phyloP scores from a whole-genome alignment of 2,329 filamentous ascomycete genomes.

The Shiraia sp. region DNA sequence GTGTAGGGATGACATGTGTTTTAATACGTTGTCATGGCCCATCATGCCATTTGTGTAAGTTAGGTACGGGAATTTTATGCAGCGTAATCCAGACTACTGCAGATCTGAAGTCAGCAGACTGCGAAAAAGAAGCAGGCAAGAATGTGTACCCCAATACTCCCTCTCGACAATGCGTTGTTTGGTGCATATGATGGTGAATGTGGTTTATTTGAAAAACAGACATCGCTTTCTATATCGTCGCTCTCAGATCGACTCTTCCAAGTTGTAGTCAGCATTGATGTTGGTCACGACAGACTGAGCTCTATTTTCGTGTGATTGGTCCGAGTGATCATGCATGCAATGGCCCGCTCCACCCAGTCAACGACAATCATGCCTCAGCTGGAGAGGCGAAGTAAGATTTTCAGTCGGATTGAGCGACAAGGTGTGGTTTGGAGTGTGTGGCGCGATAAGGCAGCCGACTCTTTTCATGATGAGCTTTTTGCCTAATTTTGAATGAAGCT shows the following conservation, averaged over 20 bases:
- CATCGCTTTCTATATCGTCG: too few relatives aligned
- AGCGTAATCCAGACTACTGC: slow-evolving; percentile 3
- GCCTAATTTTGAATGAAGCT: too few relatives aligned
- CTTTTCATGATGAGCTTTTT: too few relatives aligned
- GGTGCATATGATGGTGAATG: too few relatives aligned
- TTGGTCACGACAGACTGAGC: slow-evolving; percentile 21
- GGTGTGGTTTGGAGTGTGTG: slow-evolving; percentile 4
- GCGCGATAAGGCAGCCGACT: too few relatives aligned
- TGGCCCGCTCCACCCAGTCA: slow-evolving; percentile 5
- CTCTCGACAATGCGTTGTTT: neutral
- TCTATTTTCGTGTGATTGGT: slow-evolving; percentile 19
- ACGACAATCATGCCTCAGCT: slow-evolving; percentile 15
- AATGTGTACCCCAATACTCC: neutral
- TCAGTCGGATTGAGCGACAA: slow-evolving; percentile 5
- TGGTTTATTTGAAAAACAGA: too few relatives aligned
- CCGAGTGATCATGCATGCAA: slow-evolving; percentile 14
- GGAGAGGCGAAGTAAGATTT: slow-evolving; percentile 1
- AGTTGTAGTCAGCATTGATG: slow-evolving; percentile 14
- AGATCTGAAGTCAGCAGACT: slow-evolving; percentile 9
- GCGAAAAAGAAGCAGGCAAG: neutral
- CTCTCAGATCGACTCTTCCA: too few relatives aligned
- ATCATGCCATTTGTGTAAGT: slow-evolving; percentile 9
- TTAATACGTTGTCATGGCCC: slow-evolving; percentile 11
- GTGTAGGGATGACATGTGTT: slow-evolving; percentile 4
- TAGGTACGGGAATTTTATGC: slow-evolving; percentile 7